Percentiles rank a stretch among this genome's conserved stretches.
Evolutionary conservation across 2,329 filamentous ascomycete genomes (phyloP).

Genomic region (Cephalotrichum gorgonifer): DNA sequence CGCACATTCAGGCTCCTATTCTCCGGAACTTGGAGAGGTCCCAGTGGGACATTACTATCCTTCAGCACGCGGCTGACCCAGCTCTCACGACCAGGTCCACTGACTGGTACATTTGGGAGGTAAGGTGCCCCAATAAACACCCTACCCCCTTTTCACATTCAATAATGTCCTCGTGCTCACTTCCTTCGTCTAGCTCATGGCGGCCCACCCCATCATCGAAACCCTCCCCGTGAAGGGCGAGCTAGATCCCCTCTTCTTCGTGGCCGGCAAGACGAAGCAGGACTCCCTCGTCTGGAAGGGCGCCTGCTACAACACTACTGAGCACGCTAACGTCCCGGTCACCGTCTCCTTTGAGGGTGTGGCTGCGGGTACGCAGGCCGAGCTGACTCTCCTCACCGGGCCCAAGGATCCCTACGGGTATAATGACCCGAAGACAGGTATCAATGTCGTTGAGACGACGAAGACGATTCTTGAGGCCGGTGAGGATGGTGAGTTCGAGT

Average conservation of each 20-base stretch:
- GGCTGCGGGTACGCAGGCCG: conserved; percentile 24
- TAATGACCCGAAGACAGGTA: conserved; percentile 25
- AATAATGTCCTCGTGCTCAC: neutral
- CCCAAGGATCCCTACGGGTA: conserved; percentile 28
- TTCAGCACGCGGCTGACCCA: conserved; percentile 37
- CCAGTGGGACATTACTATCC: conserved; percentile 40
- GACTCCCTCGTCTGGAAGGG: conserved; percentile 37
- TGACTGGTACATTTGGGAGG: conserved; percentile 37
- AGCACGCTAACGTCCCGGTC: conserved; percentile 31
- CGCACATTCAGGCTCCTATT: conserved; percentile 26
- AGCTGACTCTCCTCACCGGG: conserved; percentile 34
- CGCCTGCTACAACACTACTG: conserved; percentile 41
- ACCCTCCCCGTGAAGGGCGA: conserved; percentile 32
- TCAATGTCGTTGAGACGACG: conserved; percentile 37
- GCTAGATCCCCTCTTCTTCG: conserved; percentile 37
- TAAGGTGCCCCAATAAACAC: neutral
- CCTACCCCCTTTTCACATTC: neutral
- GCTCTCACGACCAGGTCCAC: conserved; percentile 37
- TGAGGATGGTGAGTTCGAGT: conserved; percentile 35
- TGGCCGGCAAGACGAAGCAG: conserved; percentile 33
- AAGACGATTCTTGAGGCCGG: conserved; percentile 27
- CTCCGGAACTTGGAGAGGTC: conserved; percentile 38
- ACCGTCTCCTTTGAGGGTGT: conserved; percentile 34
- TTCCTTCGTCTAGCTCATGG: conserved; percentile 25
- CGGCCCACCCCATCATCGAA: conserved; percentile 30